A percentile compares a stretch with the other conserved stretches of the same genome.
Evolutionary conservation across 768 basidiomycete genomes (phyloP).

Genomic region (Lentinula detonsa): DNA sequence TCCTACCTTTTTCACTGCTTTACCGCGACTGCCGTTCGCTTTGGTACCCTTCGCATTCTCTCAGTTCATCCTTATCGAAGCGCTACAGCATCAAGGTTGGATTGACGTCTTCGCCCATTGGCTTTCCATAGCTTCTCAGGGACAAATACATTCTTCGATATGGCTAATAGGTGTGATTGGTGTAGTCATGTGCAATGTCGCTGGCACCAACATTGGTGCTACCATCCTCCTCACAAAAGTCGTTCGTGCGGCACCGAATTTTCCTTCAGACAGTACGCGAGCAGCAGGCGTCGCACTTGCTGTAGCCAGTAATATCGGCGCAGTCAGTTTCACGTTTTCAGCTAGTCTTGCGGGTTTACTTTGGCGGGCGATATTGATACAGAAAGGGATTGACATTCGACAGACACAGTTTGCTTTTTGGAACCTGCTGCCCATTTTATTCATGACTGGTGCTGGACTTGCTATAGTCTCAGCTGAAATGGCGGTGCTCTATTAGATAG

Average conservation of each 20-base stretch:
- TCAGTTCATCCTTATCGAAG: slow-evolving; percentile 92
- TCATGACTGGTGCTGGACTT: slow-evolving; percentile 62
- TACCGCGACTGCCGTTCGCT: slow-evolving; percentile 69
- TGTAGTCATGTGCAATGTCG: slow-evolving; percentile 63
- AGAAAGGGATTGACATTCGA: slow-evolving; percentile 62
- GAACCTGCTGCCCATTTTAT: slow-evolving; percentile 61
- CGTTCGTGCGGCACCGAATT: slow-evolving; percentile 42
- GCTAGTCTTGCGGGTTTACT: slow-evolving; percentile 85
- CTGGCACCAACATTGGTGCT: slow-evolving; percentile 81
- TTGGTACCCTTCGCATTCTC: slow-evolving; percentile 90
- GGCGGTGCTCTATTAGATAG: slow-evolving; percentile 36
- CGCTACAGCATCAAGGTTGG: slow-evolving; percentile 79
- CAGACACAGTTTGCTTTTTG: slow-evolving; percentile 64
- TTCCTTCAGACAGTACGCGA: slow-evolving; percentile 29
- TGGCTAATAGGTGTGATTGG: slow-evolving; percentile 58
- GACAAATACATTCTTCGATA: slow-evolving; percentile 30
- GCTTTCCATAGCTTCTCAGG: slow-evolving; percentile 33
- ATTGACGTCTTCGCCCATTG: slow-evolving; percentile 73
- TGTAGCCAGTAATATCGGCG: slow-evolving; percentile 85
- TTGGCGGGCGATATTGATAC: slow-evolving; percentile 69
- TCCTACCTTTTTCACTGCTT: slow-evolving; percentile 64
- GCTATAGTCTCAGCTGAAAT: slow-evolving; percentile 76
- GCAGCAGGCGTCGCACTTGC: slow-evolving; percentile 73
- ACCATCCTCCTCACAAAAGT: slow-evolving; percentile 85
- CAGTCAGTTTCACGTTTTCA: slow-evolving; percentile 83